phyloP scores from a whole-genome alignment of 345 rosid genomes.

The Durio zibethinus region DNA sequence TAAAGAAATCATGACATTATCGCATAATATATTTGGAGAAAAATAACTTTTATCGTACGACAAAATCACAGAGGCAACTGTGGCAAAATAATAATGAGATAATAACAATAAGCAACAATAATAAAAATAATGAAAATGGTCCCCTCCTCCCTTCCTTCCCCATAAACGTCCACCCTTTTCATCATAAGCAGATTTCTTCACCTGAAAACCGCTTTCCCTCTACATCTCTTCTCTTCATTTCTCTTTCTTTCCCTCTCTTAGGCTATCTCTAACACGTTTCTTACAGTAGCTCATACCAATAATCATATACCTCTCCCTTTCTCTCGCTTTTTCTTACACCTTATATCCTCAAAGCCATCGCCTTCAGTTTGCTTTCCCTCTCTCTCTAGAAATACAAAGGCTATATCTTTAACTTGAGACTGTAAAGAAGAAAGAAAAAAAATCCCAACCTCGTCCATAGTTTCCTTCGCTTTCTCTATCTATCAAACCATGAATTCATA shows the following conservation, averaged over 20 bases:
- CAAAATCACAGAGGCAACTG: background rate
- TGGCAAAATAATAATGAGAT: background rate
- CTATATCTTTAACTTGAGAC: background rate
- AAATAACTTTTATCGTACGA: background rate
- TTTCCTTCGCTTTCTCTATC: background rate
- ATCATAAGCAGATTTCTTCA: slow-evolving; percentile 18
- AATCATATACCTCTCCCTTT: background rate
- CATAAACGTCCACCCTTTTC: slow-evolving; percentile 6
- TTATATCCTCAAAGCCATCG: slow-evolving; percentile 4
- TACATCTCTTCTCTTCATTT: background rate
- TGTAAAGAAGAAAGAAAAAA: background rate
- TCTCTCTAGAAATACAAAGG: background rate
- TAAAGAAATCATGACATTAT: no score
- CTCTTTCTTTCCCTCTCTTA: slow-evolving; percentile 1
- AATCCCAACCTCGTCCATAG: background rate
- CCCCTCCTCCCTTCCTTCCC: background rate
- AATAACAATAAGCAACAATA: background rate
- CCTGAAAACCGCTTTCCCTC: slow-evolving; percentile 24
- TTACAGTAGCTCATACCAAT: background rate
- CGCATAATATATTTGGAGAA: background rate
- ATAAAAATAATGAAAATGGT: slow-evolving; percentile 10
- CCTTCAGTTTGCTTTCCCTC: background rate
- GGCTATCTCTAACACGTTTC: slow-evolving; percentile 13
- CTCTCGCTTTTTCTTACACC: slow-evolving; percentile 2
- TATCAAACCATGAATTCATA: slow-evolving; percentile 25